Base-by-base conservation (phyloP, 805 yeast species). In the Candida endomychidarum region DNA sequence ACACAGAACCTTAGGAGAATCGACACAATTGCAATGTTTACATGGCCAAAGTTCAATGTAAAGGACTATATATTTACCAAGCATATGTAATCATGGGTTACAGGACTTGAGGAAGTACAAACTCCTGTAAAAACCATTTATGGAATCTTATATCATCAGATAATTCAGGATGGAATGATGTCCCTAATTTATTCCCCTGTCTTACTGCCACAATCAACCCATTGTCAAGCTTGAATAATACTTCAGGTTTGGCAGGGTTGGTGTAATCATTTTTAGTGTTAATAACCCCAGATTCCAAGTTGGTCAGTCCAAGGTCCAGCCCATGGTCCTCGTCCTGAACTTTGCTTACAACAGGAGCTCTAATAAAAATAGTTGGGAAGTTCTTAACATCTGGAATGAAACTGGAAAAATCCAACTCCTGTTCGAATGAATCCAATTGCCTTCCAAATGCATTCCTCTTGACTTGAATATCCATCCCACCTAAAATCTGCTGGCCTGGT, bases 101-200 rank as follows among this genome's bases (percentile, higher is more conserved):
- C n/a, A n/a, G n/a, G n/a, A n/a, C n/a, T n/a, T n/a, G n/a, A n/a
- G n/a, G n/a, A 19, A 30, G 6, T 19, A 82, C 82, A 59, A 79
- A 81, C 49, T 77, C 78, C 44, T 68, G 70, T 24, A 84, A 49
- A 56, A 81, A 86, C 85, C 87, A 85, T 50, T 75, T 71, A 56
- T 86, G 95, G 53, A 86, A 76, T 22, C 83, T 61, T 30, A 56
- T 51, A 47, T 82, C 87, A 10, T 56, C 60, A 1, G 81, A 61
- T 25, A 86, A 67, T 58, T 86, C 95, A 0, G 95, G 95, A 56
- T 86, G 95, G 58, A 86, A 86, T 2, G 88, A 80, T 0, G 90
- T 85, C 2, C 88, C 91, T 36, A 85, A 57, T 23, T 77, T 65
- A 26, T 70, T 70, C 0, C 83, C 86, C 55, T 85, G 89, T 51